These are phyloP conservation scores for Wickerhamomyces strasburgensis DNA, from an alignment of 805 yeast species.

Conservation along the genomic window DNA sequence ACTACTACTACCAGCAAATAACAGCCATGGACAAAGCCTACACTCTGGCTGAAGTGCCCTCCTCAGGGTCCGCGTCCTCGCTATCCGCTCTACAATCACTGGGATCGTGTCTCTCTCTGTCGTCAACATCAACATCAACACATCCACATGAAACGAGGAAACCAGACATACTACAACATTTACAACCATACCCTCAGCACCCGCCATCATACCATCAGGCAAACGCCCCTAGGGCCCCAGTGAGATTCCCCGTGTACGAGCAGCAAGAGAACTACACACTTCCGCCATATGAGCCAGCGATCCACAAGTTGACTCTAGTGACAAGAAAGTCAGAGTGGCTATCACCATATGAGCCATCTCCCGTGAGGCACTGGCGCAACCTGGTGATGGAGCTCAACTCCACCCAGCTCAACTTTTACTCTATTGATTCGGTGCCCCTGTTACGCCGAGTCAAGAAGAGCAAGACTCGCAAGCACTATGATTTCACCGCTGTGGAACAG, in stretches of 20 bases:
- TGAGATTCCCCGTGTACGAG: conserved; percentile 34
- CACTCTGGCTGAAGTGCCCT: background rate
- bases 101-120: background rate
- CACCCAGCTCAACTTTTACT: conserved; percentile 75
- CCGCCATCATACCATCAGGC: conserved; percentile 15
- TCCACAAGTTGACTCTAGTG: conserved; percentile 52
- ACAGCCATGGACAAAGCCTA: background rate
- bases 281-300: conserved; percentile 66
- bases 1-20: background rate
- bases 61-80: background rate
- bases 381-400: conserved; percentile 73
- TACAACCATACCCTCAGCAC: conserved; percentile 12
- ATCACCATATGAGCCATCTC: conserved; percentile 70
- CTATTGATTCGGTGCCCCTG: conserved; percentile 31
- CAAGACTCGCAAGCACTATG: conserved; percentile 23
- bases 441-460: conserved; percentile 27
- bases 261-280: conserved; percentile 28
- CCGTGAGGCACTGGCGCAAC: conserved; percentile 64
- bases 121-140: background rate
- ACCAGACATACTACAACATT: conserved; percentile 17
- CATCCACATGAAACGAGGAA: too few relatives aligned
- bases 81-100: background rate
- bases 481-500: conserved; percentile 24
- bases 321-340: conserved; percentile 69
- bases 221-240: conserved; percentile 5